Base-by-base conservation (phyloP, 768 basidiomycete species). In the Mycena latifolia region DNA sequence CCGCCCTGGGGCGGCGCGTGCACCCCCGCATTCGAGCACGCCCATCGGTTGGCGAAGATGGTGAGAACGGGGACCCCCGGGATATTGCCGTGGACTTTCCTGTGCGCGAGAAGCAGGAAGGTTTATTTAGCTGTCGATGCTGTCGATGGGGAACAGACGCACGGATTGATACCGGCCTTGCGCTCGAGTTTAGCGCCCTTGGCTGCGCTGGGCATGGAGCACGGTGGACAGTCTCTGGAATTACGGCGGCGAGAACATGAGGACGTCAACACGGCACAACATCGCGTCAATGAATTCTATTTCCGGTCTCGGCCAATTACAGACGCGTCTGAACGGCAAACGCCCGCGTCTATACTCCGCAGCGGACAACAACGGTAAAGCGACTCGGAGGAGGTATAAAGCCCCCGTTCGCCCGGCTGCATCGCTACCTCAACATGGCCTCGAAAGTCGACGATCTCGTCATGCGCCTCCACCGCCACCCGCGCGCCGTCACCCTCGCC, bases 1-100 rank as follows among this genome's bases (percentile, higher is more conserved):
- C 83, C 83, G n/a, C 75, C 78, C 53, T 77, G 73, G 2, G 22
- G 55, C 12, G 64, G 77, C 8, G 68, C 75, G 60, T 84, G 83
- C 1, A 82, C 75, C 0, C 79, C 79, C 28, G 76, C 69, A 39
- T 22, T 54, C 15, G 67, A 63, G 7, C 80, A 67, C 0, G 45
- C 72, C 0, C 17, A 51, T 43, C 82, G 56, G 4, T 59, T 56
- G 1, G n/a, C 31, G 58, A 79, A 83, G 1, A 2, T 69, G 1
- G 67, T 35, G 2, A 72, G 70, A 4, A 77, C 63, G 10, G 69
- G 71, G 1, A 71, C 56, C 0, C 67, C 74, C 1, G 66, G 61
- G 7, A 82, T 76, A 24, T 81, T 74, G 1, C 80, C 81, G 29
- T 73, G 74, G 2, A 59, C 35, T 27, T 73, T 74, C 12, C 76